A percentile compares a stretch with the other conserved stretches of the same genome.
Evolutionary conservation across 2,329 filamentous ascomycete genomes (phyloP).

Genomic region (Arthrobotrys sphaeroides): DNA sequence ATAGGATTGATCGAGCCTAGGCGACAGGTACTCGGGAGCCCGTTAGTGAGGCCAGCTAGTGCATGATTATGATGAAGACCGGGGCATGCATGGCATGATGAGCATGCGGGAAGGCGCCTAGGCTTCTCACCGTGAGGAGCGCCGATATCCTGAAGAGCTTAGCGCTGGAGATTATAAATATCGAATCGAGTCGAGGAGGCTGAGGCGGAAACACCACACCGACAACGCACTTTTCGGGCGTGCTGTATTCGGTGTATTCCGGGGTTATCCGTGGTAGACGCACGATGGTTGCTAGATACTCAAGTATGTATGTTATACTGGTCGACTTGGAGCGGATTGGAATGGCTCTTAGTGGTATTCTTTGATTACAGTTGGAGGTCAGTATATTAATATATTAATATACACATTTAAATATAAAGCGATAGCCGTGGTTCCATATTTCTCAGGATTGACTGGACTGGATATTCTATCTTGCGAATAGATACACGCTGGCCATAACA

Average conservation of each 20-base stretch:
- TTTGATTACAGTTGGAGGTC: too few relatives aligned
- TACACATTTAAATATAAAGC: too few relatives aligned
- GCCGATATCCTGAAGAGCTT: constrained; percentile 28
- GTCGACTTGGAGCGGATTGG: too few relatives aligned
- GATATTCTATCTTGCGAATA: too few relatives aligned
- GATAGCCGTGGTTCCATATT: too few relatives aligned
- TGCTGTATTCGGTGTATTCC: not conserved
- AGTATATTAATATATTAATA: too few relatives aligned
- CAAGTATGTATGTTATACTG: too few relatives aligned
- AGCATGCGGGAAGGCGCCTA: constrained; percentile 41
- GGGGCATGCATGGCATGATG: constrained; percentile 42
- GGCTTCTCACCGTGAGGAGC: constrained; percentile 15
- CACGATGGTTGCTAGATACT: too few relatives aligned
- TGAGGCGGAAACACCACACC: constrained; percentile 22
- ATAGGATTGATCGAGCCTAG: constrained; percentile 15
- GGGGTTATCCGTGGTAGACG: too few relatives aligned
- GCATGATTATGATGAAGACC: constrained; percentile 35
- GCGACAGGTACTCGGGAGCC: constrained; percentile 20
- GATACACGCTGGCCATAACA: too few relatives aligned
- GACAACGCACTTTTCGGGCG: not conserved
- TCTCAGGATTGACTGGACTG: too few relatives aligned
- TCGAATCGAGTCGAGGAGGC: constrained; percentile 3
- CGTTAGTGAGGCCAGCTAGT: constrained; percentile 35
- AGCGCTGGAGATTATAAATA: not conserved
- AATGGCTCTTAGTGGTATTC: too few relatives aligned